Evolutionary conservation across 371 early-diverging fungal genomes (phyloP).

Genomic region (Apophysomyces sp.): DNA sequence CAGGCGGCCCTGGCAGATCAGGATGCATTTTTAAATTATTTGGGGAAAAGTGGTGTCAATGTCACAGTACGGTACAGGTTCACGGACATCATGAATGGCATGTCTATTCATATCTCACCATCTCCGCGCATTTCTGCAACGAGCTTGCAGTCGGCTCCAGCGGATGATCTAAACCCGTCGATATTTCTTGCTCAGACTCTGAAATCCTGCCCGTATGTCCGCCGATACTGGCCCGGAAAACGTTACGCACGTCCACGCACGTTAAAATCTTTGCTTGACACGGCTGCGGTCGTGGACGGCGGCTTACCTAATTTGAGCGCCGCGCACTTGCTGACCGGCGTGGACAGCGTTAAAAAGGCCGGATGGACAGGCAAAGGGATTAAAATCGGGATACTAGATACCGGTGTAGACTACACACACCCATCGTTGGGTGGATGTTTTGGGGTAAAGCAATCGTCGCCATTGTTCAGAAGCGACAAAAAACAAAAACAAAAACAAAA

Average conservation of each 20-base stretch:
- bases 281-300: not conserved
- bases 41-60: constrained; percentile 9
- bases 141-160: not conserved
- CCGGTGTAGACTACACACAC: constrained; percentile 65
- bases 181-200: constrained; percentile 14
- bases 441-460: no score
- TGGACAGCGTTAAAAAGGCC: not conserved
- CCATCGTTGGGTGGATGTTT: constrained; percentile 74
- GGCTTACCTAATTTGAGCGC: constrained; percentile 12
- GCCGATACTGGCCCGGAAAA: constrained; percentile 19
- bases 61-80: constrained; percentile 17
- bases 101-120: constrained; percentile 12
- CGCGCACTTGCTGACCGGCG: constrained; percentile 18
- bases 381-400: constrained; percentile 15
- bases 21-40: constrained; percentile 14
- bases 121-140: not conserved
- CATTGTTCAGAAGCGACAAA: not conserved
- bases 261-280: not conserved
- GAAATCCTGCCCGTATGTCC: constrained; percentile 8
- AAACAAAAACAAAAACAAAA: not conserved
- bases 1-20: constrained; percentile 11
- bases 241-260: constrained; percentile 11
- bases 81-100: constrained; percentile 15
- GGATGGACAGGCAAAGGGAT: constrained; percentile 13
- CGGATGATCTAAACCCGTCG: constrained; percentile 4